Percentiles rank a stretch among this genome's conserved stretches.
phyloP scores from a whole-genome alignment of 2,329 filamentous ascomycete genomes.

The Blastomyces gilchristii region DNA sequence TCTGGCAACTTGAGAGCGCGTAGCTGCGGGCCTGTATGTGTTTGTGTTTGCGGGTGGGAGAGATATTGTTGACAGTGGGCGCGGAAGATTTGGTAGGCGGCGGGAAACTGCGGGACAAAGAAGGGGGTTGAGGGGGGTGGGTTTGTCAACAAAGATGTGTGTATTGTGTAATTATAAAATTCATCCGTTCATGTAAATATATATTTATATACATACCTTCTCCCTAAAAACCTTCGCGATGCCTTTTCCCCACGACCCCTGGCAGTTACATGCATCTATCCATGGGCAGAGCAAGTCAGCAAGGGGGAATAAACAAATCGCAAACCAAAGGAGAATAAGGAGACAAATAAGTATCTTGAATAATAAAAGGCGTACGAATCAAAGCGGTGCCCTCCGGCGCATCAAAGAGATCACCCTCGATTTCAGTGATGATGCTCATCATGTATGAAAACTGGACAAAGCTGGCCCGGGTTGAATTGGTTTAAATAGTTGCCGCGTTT shows the following conservation, averaged over 20 bases:
- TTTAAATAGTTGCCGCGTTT: neutral
- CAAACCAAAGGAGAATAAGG: neutral
- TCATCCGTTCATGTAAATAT: neutral
- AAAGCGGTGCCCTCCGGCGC: constrained; percentile 8
- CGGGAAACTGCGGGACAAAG: constrained; percentile 38
- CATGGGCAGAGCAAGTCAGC: neutral
- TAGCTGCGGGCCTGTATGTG: neutral
- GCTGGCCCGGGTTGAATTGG: no score
- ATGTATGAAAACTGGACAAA: no score
- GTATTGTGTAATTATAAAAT: no score
- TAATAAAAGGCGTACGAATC: constrained; percentile 7
- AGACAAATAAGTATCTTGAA: neutral
- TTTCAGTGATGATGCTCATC: constrained; percentile 3
- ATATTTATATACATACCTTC: constrained; percentile 17
- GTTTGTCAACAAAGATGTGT: neutral
- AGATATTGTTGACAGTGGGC: constrained; percentile 35
- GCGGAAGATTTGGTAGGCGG: constrained; percentile 40
- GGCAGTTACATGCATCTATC: constrained; percentile 48
- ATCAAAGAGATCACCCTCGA: constrained; percentile 7
- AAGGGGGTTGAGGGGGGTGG: no score
- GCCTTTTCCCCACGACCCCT: constrained; percentile 49
- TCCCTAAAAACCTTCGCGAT: constrained; percentile 44
- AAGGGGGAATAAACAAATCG: neutral
- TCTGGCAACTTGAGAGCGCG: constrained; percentile 22
- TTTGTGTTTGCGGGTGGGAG: constrained; percentile 10